A percentile compares a stretch with the other conserved stretches of the same genome.
These are phyloP conservation scores for Lachnellula hyalina DNA, from an alignment of 2,329 filamentous ascomycete genomes.

Conservation along the genomic window DNA sequence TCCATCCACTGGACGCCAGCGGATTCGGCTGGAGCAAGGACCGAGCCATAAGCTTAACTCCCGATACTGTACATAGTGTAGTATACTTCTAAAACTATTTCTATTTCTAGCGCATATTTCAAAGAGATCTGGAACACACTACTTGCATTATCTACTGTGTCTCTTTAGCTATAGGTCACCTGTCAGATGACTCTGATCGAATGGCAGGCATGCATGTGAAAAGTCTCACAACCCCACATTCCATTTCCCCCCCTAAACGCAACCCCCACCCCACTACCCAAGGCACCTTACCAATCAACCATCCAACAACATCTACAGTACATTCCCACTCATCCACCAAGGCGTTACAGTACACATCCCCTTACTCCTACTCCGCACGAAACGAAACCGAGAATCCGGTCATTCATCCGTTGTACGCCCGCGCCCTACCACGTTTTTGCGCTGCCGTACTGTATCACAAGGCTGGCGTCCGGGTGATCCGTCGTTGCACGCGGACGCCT, in stretches of 20 bases:
- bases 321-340: background rate
- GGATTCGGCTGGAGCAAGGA: background rate
- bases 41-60: background rate
- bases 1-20: background rate
- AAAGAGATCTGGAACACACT: background rate
- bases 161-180: too few relatives aligned
- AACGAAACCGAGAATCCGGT: conserved; percentile 2
- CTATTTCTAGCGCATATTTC: background rate
- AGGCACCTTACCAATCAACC: background rate
- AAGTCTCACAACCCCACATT: background rate
- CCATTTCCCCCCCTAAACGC: too few relatives aligned
- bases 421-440: conserved; percentile 5
- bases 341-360: background rate
- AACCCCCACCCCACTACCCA: background rate
- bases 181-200: too few relatives aligned
- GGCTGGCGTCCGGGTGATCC: conserved; percentile 1
- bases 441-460: conserved; percentile 1
- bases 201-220: background rate
- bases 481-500: conserved; percentile 6
- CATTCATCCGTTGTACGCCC: background rate
- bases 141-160: background rate
- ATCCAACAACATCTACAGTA: background rate
- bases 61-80: background rate
- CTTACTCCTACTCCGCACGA: background rate
- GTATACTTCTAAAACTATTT: background rate